phyloP scores from a whole-genome alignment of 306 rosid genomes.

The Vicia faba region DNA sequence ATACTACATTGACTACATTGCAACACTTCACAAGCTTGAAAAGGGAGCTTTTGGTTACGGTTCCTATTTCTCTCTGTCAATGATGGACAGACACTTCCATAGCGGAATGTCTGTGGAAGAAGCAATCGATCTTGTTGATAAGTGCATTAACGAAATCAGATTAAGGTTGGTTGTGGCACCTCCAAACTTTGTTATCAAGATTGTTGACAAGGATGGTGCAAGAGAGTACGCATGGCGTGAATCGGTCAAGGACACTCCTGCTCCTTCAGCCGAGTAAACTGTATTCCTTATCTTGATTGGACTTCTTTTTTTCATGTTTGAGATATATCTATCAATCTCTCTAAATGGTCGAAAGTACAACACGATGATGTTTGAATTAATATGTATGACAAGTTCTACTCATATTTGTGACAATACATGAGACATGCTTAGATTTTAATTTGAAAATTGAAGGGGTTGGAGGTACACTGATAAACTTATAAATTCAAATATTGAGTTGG shows the following conservation, averaged over 20 bases:
- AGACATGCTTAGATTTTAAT: neutral
- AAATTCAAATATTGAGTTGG: too few relatives aligned
- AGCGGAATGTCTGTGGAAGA: constrained; percentile 82
- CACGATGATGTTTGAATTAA: constrained; percentile 11
- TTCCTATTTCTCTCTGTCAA: constrained; percentile 79
- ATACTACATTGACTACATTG: constrained; percentile 86
- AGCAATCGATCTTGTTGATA: constrained; percentile 78
- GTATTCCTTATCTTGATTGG: constrained; percentile 2
- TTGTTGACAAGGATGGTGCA: constrained; percentile 92
- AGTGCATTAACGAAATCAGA: constrained; percentile 76
- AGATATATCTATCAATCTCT: too few relatives aligned
- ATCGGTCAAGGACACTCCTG: constrained; percentile 52
- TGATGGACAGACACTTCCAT: constrained; percentile 94
- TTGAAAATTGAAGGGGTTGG: too few relatives aligned
- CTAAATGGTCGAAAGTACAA: constrained; percentile 28
- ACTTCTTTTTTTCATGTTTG: too few relatives aligned
- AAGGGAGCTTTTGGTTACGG: constrained; percentile 98
- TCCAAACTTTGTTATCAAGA: constrained; percentile 89
- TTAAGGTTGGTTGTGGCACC: constrained; percentile 87
- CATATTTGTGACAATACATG: constrained; percentile 1
- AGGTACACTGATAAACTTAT: too few relatives aligned
- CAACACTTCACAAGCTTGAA: constrained; percentile 96
- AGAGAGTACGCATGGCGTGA: constrained; percentile 86
- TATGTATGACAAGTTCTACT: constrained; percentile 16
- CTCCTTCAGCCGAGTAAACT: constrained; percentile 44